Evolutionary conservation across 371 early-diverging fungal genomes (phyloP), one percentile per base, ranked within the genome.

Genomic region (Mucor plumbeus): DNA sequence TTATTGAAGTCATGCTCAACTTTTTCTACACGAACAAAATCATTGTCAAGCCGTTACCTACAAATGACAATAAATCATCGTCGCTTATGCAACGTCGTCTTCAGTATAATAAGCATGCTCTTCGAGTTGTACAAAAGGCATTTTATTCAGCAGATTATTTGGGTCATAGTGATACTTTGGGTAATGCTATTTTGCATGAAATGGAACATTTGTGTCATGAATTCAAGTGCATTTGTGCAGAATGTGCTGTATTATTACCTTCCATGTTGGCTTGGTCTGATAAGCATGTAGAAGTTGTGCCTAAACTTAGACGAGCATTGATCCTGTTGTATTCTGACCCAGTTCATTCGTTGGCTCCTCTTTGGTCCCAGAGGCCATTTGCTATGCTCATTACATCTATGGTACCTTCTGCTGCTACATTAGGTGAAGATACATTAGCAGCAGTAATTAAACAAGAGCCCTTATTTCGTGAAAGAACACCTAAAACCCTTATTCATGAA

Each of bases 231-330:
- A 47, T 69, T 7, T 84, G 84, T 56, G 14, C 68, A 15, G 74
- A 75, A 31, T 84, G 84, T 50, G 78, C 77, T 10, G 61, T 71
- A 4, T 34, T 81, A 21, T 40, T 84, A 31, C 84, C 84, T 5
- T 79, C 80, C 55, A 81, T 84, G 77, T 56, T 84, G 14, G 72
- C 71, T 11, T 79, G 80, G 72, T 72, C 81, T 8, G 78, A 81
- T 17, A 73, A 73, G 33, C 63, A 78, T 33, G 66, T 50, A 5
- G 68, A 68, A 2, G 50, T 61, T 15, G 65, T 74, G 2, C 74
- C 74, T 4, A 55, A 68, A 14, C 39, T 84, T 31, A 70, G 73
- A 33, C 56, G 63, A 0, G 59, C 65, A 0, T 48, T 81, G 21
- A 56, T 79, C 15, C 50, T 68, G 7, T 60, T 81, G 10, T 81